Evolutionary conservation across 2,329 filamentous ascomycete genomes (phyloP).

Genomic region (Chalaropsis ovoidea): DNA sequence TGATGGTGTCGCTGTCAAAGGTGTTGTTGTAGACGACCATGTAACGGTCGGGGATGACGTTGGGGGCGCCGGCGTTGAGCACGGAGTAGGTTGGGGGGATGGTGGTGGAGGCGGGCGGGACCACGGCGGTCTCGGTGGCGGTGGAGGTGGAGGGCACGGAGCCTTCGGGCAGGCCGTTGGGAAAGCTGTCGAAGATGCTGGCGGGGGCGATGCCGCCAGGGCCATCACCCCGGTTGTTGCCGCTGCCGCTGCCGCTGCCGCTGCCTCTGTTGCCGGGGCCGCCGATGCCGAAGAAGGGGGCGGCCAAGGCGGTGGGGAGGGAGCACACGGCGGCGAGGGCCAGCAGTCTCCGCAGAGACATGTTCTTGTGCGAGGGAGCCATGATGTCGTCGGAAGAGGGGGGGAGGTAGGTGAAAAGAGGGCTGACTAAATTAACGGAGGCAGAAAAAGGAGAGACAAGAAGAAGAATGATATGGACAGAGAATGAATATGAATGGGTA

Average conservation of each 20-base stretch:
- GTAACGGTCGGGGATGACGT: conserved; percentile 48
- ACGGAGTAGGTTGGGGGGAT: conserved; percentile 35
- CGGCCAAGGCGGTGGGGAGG: conserved; percentile 28
- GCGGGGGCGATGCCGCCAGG: background rate
- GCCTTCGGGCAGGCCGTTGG: background rate
- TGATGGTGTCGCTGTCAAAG: conserved; percentile 40
- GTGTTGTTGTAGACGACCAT: conserved; percentile 56
- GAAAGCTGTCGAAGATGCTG: background rate
- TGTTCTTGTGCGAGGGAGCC: conserved; percentile 26
- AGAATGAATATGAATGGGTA: conserved; percentile 13
- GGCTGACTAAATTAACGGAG: background rate
- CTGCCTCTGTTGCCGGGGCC: conserved; percentile 28
- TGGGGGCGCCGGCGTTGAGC: conserved; percentile 39
- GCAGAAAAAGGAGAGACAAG: conserved; percentile 14
- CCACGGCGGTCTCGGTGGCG: conserved; percentile 32
- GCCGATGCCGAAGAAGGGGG: conserved; percentile 27
- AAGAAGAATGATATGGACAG: background rate
- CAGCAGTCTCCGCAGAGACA: conserved; percentile 23
- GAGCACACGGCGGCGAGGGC: conserved; percentile 28
- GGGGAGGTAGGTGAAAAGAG: background rate
- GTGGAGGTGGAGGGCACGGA: conserved; percentile 40
- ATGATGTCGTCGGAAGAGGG: conserved; percentile 24
- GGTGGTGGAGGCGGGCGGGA: conserved; percentile 28
- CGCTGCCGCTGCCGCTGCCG: no score
- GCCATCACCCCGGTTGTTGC: no score